These are phyloP conservation scores for Quercus lobata DNA, from an alignment of 331 rosid species.

Conservation along the genomic window DNA sequence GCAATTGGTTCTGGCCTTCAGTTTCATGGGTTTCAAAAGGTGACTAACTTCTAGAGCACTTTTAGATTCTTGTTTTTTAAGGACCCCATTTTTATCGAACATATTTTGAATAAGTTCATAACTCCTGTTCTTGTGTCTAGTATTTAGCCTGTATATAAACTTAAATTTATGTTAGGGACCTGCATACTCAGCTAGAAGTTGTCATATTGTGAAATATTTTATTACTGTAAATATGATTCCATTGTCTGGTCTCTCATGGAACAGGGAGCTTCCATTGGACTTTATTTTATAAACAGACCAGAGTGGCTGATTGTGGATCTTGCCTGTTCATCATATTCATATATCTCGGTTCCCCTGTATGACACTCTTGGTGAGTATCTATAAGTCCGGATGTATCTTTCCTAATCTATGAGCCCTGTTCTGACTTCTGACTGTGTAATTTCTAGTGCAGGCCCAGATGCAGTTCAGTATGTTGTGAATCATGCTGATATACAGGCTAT, in stretches of 20 bases:
- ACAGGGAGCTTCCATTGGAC: slow-evolving; percentile 80
- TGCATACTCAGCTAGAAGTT: background rate
- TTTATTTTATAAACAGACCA: slow-evolving; percentile 91
- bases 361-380: slow-evolving; percentile 89
- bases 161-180: background rate
- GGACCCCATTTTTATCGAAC: background rate
- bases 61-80: background rate
- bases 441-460: slow-evolving; percentile 81
- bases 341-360: slow-evolving; percentile 88
- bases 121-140: background rate
- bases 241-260: background rate
- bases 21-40: slow-evolving; percentile 69
- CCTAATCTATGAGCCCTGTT: slow-evolving; percentile 14
- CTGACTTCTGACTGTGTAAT: slow-evolving; percentile 19
- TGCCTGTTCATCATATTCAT: slow-evolving; percentile 96
- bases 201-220: background rate
- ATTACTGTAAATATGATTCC: background rate
- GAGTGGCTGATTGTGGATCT: slow-evolving; percentile 97
- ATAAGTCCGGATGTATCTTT: background rate
- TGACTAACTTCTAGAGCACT: slow-evolving; percentile 5
- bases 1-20: slow-evolving; percentile 89
- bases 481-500: slow-evolving; percentile 87
- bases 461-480: slow-evolving; percentile 73
- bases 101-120: background rate
- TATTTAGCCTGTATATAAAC: background rate